Conservation (phyloP, 2,329 filamentous ascomycete species). For the Phyllosticta citrichinensis region DNA sequence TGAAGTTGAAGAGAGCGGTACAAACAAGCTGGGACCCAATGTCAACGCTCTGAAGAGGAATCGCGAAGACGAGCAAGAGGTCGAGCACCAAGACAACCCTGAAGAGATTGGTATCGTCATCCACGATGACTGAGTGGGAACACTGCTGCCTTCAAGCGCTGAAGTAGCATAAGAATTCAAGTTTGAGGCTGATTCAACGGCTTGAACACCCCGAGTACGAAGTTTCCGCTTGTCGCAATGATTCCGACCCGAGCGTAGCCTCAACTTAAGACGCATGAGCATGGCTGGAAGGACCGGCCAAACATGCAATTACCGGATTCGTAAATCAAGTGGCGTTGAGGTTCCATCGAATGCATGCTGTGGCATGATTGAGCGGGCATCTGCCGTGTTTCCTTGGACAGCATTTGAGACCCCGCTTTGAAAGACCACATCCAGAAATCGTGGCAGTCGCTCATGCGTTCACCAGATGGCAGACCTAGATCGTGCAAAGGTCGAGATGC, state of each 20-base stretch:
- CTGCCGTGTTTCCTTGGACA: neutral
- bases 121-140: conserved; percentile 51
- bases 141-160: neutral
- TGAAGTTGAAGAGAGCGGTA: neutral
- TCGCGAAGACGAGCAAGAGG: conserved; percentile 15
- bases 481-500: neutral
- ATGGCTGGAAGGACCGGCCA: neutral
- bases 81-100: conserved; percentile 22
- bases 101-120: conserved; percentile 62
- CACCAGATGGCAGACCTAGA: neutral
- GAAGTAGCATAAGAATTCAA: neutral
- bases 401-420: neutral
- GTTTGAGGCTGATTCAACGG: no score
- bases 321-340: neutral
- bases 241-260: no score
- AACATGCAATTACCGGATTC: neutral
- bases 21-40: conserved; percentile 22
- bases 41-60: conserved; percentile 17
- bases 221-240: no score
- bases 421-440: neutral
- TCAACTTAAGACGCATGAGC: neutral
- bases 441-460: neutral
- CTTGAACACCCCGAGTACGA: no score
- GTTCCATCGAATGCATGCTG: neutral
- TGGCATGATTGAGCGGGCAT: conserved; percentile 43